Conservation (phyloP, 805 yeast species). For the Candida glaebosa region DNA sequence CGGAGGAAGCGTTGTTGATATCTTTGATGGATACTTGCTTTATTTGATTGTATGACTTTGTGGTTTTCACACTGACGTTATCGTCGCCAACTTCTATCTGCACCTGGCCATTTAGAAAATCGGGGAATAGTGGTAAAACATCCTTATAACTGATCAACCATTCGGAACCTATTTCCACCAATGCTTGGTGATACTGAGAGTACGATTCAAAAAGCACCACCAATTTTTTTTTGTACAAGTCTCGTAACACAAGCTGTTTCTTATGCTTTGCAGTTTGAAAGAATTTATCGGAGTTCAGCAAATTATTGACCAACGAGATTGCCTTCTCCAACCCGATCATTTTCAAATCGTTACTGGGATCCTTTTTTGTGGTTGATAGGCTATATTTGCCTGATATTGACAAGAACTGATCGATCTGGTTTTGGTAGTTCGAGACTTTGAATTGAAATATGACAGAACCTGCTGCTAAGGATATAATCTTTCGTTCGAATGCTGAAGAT, state of each 20-base stretch:
- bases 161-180: constrained; percentile 38
- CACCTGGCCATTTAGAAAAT: constrained; percentile 28
- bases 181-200: constrained; percentile 33
- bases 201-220: constrained; percentile 29
- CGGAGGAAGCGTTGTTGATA: constrained; percentile 3
- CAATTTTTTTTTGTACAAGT: constrained; percentile 32
- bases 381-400: constrained; percentile 19
- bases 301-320: constrained; percentile 25
- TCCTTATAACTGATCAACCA: constrained; percentile 37
- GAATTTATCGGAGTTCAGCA: constrained; percentile 22
- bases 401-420: constrained; percentile 36
- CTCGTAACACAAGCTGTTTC: constrained; percentile 32
- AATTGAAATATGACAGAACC: constrained; percentile 31
- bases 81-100: constrained; percentile 8
- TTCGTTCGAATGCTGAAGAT: constrained; percentile 11
- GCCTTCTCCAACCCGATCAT: constrained; percentile 33
- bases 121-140: constrained; percentile 35
- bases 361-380: constrained; percentile 14
- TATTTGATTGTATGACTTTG: constrained; percentile 7
- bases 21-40: constrained; percentile 12
- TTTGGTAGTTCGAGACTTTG: constrained; percentile 22
- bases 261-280: constrained; percentile 22
- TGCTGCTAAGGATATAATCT: constrained; percentile 20
- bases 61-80: constrained; percentile 3
- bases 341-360: constrained; percentile 26